Conservation (phyloP, 1,284 basidiomycete species). For the Cryptococcus wingfieldii region DNA sequence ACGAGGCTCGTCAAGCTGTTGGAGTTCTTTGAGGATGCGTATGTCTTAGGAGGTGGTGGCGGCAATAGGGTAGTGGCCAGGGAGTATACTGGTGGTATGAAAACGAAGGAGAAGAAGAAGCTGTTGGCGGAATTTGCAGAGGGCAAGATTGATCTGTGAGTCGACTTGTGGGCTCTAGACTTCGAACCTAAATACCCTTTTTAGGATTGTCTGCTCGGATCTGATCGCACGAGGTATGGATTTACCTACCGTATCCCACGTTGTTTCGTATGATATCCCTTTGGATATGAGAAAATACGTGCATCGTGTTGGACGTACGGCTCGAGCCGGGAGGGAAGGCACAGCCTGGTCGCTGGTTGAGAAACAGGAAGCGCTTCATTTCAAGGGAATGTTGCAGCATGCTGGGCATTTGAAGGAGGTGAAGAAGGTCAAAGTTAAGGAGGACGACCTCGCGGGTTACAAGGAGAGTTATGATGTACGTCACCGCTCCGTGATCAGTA, state of each 20-base stretch:
- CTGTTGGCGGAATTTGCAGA: constrained; percentile 77
- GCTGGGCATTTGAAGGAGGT: constrained; percentile 70
- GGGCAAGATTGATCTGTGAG: constrained; percentile 77
- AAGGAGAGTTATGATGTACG: constrained; percentile 60
- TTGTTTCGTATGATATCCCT: constrained; percentile 90
- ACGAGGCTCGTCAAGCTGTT: constrained; percentile 75
- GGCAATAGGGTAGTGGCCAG: constrained; percentile 53
- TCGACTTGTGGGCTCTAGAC: constrained; percentile 7
- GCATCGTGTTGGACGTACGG: constrained; percentile 91
- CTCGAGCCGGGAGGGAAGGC: constrained; percentile 79
- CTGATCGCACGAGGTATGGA: constrained; percentile 96
- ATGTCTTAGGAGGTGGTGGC: constrained; percentile 27
- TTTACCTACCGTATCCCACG: constrained; percentile 82
- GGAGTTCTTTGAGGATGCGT: constrained; percentile 69
- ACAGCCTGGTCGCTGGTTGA: constrained; percentile 93
- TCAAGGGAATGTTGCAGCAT: constrained; percentile 76
- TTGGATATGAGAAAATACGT: constrained; percentile 98
- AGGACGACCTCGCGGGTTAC: constrained; percentile 60
- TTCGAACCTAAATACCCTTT: not conserved
- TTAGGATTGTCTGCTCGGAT: constrained; percentile 90
- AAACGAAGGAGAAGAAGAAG: constrained; percentile 64
- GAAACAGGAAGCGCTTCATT: constrained; percentile 89
- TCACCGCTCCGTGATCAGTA: not conserved
- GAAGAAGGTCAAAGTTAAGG: constrained; percentile 65
- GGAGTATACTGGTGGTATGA: constrained; percentile 84